A percentile compares a stretch with the other conserved stretches of the same genome.
Conservation (phyloP, 2,329 filamentous ascomycete genomes). For the Alternaria sp. region DNA sequence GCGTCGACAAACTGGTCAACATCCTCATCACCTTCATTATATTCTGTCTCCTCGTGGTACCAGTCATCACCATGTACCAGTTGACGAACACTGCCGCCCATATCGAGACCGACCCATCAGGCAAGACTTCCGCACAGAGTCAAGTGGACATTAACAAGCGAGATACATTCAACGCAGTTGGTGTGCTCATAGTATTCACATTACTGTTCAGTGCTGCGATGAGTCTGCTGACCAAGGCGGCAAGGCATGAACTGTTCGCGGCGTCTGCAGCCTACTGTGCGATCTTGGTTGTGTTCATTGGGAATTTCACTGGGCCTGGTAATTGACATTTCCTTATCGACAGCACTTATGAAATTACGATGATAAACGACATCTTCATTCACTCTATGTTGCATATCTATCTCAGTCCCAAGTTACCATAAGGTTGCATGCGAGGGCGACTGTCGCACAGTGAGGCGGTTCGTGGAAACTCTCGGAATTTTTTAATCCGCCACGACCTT, state of each 20-base stretch:
- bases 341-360: neutral
- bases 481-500: neutral
- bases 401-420: neutral
- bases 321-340: conserved; percentile 16
- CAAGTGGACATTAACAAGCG: conserved; percentile 18
- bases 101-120: neutral
- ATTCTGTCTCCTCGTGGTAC: conserved; percentile 50
- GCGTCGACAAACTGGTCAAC: conserved; percentile 51
- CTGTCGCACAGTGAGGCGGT: neutral
- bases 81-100: conserved; percentile 33
- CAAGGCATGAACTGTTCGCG: conserved; percentile 48
- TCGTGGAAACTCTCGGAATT: neutral
- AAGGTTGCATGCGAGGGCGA: neutral
- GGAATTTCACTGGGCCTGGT: conserved; percentile 46
- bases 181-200: conserved; percentile 52
- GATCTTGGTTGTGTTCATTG: conserved; percentile 49
- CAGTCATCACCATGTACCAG: conserved; percentile 50
- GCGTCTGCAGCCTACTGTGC: conserved; percentile 49
- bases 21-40: conserved; percentile 53
- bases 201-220: conserved; percentile 47
- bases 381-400: neutral
- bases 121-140: neutral
- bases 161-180: conserved; percentile 50
- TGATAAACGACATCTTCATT: neutral
- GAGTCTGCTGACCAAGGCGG: conserved; percentile 45